A percentile compares a stretch with the other conserved stretches of the same genome.
phyloP scores from a whole-genome alignment of 305 asterid genomes.

The Striga hermonthica region DNA sequence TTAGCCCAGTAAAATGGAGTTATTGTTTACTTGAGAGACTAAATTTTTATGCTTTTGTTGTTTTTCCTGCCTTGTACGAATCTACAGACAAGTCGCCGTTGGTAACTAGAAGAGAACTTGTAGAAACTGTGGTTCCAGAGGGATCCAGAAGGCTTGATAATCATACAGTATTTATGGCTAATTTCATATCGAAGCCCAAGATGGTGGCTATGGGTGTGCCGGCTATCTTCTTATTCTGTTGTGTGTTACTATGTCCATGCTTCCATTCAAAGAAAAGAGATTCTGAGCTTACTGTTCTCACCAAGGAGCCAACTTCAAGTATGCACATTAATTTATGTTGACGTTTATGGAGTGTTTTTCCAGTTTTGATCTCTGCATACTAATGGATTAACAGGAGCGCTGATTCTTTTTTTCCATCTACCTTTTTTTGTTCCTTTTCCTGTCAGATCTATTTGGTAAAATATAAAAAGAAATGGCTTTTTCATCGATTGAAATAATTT shows the following conservation, averaged over 20 bases:
- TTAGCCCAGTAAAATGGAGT: not conserved
- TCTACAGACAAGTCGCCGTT: conserved; percentile 52
- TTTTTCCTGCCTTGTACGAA: conserved; percentile 6
- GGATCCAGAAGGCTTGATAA: conserved; percentile 36
- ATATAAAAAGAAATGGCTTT: too few relatives aligned
- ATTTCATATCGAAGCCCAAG: conserved; percentile 41
- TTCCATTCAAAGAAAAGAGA: conserved; percentile 69
- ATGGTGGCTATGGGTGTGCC: conserved; percentile 63
- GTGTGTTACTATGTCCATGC: conserved; percentile 79
- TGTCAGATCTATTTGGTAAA: too few relatives aligned
- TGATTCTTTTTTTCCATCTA: too few relatives aligned
- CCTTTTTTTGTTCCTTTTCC: not conserved
- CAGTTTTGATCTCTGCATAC: not conserved
- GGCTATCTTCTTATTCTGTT: conserved; percentile 61
- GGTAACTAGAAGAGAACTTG: conserved; percentile 47
- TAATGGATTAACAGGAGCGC: not conserved
- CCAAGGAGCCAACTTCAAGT: conserved; percentile 73
- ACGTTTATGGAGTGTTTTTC: conserved; percentile 12
- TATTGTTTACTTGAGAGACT: conserved; percentile 1
- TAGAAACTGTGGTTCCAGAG: conserved; percentile 43
- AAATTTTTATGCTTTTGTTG: conserved; percentile 5
- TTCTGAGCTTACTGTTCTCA: conserved; percentile 50
- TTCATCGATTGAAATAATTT: too few relatives aligned
- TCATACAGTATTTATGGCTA: conserved; percentile 31
- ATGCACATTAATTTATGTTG: conserved; percentile 38